Evolutionary conservation across 805 yeast genomes (phyloP), one percentile per base, ranked within the genome.

Genomic region (Metschnikowia noctiluminum): DNA sequence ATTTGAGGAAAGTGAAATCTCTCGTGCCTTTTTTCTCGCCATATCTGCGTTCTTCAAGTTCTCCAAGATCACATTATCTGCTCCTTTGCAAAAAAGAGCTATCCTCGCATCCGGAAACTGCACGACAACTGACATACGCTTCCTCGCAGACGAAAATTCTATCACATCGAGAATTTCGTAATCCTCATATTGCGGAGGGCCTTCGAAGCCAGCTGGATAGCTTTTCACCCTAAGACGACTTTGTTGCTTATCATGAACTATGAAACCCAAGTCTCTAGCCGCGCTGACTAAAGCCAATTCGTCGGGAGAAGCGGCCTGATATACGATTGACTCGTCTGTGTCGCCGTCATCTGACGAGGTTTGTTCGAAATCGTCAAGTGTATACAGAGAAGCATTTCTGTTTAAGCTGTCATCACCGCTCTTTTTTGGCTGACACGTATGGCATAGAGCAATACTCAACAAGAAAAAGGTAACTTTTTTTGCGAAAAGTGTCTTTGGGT

Each of bases 231-330:
- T 78, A 40, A 94, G 63, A 1, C 69, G 64, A 49, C 78, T 79
- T 40, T 80, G 81, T 51, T 80, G 80, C 46, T 87, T 80, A 50
- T 88, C 89, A 48, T 73, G 76, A 7, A 91, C 87, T n/a, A 91
- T 82, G 64, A 76, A 94, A 0, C 99, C 99, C 75, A 94, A 76
- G 62, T 94, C 99, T 56, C 96, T 77, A 0, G 99, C 99, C 1
- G 98, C 99, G 40, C 85, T 81, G 2, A 94, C 92, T 30, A 94
- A 70, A 0, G 99, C 99, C 43, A 91, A 68, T 64, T 94, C 99
- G 68, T 94, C 99, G 0, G 99, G 99, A 0, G 97, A 91, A 0
- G 98, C 83, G 0, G 98, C 89, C 62, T 92, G 97, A 59, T 94
- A 94, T 48, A 81, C 84, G 26, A 90, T 79, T 21, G 74, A 71